Evolutionary conservation across 169 alveolate genomes (phyloP), one percentile per base, ranked within the genome.

Genomic region (Plasmodium vivax): DNA sequence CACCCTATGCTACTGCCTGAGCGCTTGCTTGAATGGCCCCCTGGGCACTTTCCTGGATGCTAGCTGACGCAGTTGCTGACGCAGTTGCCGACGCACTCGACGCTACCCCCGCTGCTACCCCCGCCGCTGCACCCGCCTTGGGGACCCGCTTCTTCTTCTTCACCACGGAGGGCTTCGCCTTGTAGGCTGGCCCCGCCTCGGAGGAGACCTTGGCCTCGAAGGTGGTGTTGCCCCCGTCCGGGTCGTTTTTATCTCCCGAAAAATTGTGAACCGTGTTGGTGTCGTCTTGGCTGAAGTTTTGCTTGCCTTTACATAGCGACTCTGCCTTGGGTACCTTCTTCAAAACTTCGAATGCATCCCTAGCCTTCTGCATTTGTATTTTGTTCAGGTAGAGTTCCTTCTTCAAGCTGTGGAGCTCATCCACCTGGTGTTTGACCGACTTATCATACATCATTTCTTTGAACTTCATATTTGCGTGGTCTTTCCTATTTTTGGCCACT

Each of bases 401-500:
- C 41, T 92, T 82, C 77, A 92, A 82, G 74, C 36, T 71, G n/a
- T 83, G 92, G 23, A 82, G 34, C 36, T 81, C 95, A 45, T 92
- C 88, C 4, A 82, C 72, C 43, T 92, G 79, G n/a, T 82, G 56
- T 47, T 92, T 81, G 47, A 85, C 79, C 36, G 95, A 82, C 47
- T 92, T 92, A 16, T 92, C 95, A 71, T 82, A 92, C 75, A 92
- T 23, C 19, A 92, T 79, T 82, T 92, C 95, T 82, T 92, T 92
- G 77, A 92, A 92, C 82, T 92, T 81, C 92, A 92, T 82, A 92
- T 92, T 73, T 45, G 92, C 82, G 72, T 92, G 95, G 0, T 51
- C 51, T 82, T 92, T 92, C 36, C 95, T 82, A 92, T 92, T 92
- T 43, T 83, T 92, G n/a, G 95, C 95, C n/a, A 92, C 95, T 79